Conservation (phyloP, 225 moss, liverwort and hornwort species). For the Ulota crispa region DNA sequence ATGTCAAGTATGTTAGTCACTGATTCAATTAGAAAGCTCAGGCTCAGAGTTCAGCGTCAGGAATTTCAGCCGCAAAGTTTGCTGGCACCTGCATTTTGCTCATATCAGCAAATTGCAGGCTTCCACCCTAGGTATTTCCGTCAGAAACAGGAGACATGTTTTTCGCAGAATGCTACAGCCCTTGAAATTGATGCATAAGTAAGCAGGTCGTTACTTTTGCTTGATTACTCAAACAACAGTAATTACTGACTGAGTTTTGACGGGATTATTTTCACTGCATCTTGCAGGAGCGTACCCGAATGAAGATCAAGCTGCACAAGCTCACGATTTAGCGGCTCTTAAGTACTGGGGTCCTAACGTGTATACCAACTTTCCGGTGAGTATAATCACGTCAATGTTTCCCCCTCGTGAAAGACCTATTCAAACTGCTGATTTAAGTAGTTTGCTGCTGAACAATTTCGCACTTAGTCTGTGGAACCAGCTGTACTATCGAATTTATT, state of each 20-base stretch:
- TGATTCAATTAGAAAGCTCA: not conserved
- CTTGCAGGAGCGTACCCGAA: conserved; percentile 53
- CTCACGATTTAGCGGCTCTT: conserved; percentile 62
- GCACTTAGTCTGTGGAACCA: not conserved
- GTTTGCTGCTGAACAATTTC: not conserved
- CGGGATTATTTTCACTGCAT: not conserved
- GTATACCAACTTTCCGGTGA: conserved; percentile 54
- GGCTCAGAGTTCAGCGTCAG: not conserved
- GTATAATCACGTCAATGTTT: not conserved
- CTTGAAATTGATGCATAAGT: not conserved
- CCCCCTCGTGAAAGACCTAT: not conserved
- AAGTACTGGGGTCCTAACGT: conserved; percentile 51
- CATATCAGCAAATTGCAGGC: not conserved
- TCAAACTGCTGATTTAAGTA: not conserved
- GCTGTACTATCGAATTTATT: not conserved
- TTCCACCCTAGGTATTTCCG: not conserved
- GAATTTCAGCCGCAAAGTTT: conserved; percentile 21
- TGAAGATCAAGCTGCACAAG: conserved; percentile 58
- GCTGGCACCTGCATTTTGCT: conserved; percentile 8
- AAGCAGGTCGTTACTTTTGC: not conserved
- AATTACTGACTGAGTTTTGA: not conserved
- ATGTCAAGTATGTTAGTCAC: conserved; percentile 8
- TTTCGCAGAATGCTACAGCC: not conserved
- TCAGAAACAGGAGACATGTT: not conserved
- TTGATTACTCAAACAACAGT: not conserved